Evolutionary conservation across 176 grass and related monocot species (phyloP).

Genomic region (Carex littledalei): DNA sequence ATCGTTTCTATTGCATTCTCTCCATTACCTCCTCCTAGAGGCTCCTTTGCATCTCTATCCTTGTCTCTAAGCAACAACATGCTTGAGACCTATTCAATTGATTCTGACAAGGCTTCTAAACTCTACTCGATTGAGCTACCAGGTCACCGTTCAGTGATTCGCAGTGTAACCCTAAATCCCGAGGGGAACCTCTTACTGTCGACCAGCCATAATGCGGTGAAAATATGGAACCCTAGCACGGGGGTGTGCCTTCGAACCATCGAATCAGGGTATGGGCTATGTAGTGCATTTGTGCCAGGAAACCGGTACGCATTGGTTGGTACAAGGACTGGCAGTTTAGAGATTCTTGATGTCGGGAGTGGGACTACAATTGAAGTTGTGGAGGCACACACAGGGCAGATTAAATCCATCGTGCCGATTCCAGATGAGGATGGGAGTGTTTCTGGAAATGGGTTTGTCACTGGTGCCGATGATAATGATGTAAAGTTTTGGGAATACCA

Average conservation of each 20-base stretch:
- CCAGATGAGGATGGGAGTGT: constrained; percentile 58
- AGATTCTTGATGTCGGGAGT: constrained; percentile 93
- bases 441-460: constrained; percentile 64
- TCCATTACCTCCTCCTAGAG: constrained; percentile 53
- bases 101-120: constrained; percentile 55
- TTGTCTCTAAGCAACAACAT: constrained; percentile 88
- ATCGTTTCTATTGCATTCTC: constrained; percentile 77
- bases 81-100: constrained; percentile 67
- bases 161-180: constrained; percentile 74
- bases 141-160: constrained; percentile 77
- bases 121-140: constrained; percentile 84
- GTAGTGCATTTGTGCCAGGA: constrained; percentile 75
- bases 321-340: constrained; percentile 75
- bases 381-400: constrained; percentile 78
- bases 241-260: constrained; percentile 84
- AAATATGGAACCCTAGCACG: constrained; percentile 93
- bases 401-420: constrained; percentile 73
- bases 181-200: constrained; percentile 82
- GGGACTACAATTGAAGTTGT: constrained; percentile 63
- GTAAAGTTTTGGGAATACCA: constrained; percentile 97
- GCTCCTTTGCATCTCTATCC: constrained; percentile 54
- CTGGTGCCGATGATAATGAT: constrained; percentile 79
- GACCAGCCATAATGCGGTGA: constrained; percentile 87
- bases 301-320: constrained; percentile 81
- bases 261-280: constrained; percentile 90